Conservation (phyloP, 2,329 filamentous ascomycete genomes). For the Xylariaceae sp. region DNA sequence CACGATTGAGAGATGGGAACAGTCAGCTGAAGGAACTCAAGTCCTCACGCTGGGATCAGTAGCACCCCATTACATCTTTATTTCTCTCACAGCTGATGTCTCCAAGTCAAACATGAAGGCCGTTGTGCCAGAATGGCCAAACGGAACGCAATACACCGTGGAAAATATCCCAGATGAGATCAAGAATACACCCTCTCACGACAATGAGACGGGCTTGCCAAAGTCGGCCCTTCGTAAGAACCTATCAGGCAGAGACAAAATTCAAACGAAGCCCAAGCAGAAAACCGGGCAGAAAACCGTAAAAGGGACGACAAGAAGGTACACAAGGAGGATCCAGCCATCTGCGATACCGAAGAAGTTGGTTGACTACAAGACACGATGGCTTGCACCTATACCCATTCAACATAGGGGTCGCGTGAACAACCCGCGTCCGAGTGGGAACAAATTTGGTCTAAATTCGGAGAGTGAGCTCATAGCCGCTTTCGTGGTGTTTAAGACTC, state of each 20-base stretch:
- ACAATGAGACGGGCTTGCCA: slow-evolving; percentile 34
- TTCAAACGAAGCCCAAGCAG: not conserved
- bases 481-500: slow-evolving; percentile 59
- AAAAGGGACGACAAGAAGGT: slow-evolving; percentile 1
- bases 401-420: slow-evolving; percentile 39
- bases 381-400: slow-evolving; percentile 31
- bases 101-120: slow-evolving; percentile 31
- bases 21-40: slow-evolving; percentile 40
- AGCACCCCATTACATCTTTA: slow-evolving; percentile 43
- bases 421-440: slow-evolving; percentile 35
- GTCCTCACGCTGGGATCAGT: slow-evolving; percentile 39
- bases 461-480: slow-evolving; percentile 57
- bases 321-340: slow-evolving; percentile 2
- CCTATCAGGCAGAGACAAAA: slow-evolving; percentile 6
- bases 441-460: slow-evolving; percentile 42
- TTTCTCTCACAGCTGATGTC: slow-evolving; percentile 39
- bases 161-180: slow-evolving; percentile 48
- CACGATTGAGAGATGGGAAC: slow-evolving; percentile 51
- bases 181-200: slow-evolving; percentile 33
- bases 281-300: not conserved
- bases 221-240: slow-evolving; percentile 7
- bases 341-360: slow-evolving; percentile 21
- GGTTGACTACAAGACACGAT: slow-evolving; percentile 36
- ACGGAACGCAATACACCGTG: slow-evolving; percentile 44
- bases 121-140: slow-evolving; percentile 41